Base-by-base conservation (phyloP, 352 stramenopile species). In the Phytophthora fragariaefolia region DNA sequence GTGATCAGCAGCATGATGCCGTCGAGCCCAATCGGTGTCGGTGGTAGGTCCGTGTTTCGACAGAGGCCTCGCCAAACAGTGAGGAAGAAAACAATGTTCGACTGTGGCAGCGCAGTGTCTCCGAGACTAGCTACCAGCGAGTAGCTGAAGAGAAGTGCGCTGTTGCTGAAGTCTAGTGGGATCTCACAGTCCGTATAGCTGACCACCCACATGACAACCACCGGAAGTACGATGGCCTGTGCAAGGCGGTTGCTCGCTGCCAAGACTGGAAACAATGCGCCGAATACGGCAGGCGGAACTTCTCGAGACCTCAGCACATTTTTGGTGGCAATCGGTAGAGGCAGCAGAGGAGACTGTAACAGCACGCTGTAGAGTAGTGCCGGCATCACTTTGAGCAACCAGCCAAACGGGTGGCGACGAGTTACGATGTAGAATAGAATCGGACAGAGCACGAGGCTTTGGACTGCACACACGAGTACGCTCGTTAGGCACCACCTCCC, bases 1-100 rank as follows among this genome's bases (percentile, higher is more conserved):
- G 62, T 63, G 26, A 91, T 58, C 17, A 92, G n/a, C 17, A 88
- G 55, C 48, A 73, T 69, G 40, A 88, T 58, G 0, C 72, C 77
- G 0, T 62, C 47, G 48, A 91, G 74, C 22, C 76, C 76, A 2
- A 90, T 48, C 20, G 80, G 58, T 15, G 79, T 71, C 0, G 74
- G 61, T 10, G 86, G 83, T 30, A 71, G 58, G 48, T 89, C 73
- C 32, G 82, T 67, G 22, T 57, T 78, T 43, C 51, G 50, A 55
- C 83, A 92, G 53, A 94, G 82, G 0, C 72, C 54, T 17, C 66
- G 61, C 76, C 77, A 92, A 17, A 77, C 67, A 17, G 79, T 89
- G 36, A 91, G 49, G 48, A 92, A 88, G 53, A 79, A 84, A 17
- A 86, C 76, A 38, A 91, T 70, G 8, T 69, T 58, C 8, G 71